Evolutionary conservation across 352 stramenopile genomes (phyloP).

Genomic region (Peronospora belbahrii): DNA sequence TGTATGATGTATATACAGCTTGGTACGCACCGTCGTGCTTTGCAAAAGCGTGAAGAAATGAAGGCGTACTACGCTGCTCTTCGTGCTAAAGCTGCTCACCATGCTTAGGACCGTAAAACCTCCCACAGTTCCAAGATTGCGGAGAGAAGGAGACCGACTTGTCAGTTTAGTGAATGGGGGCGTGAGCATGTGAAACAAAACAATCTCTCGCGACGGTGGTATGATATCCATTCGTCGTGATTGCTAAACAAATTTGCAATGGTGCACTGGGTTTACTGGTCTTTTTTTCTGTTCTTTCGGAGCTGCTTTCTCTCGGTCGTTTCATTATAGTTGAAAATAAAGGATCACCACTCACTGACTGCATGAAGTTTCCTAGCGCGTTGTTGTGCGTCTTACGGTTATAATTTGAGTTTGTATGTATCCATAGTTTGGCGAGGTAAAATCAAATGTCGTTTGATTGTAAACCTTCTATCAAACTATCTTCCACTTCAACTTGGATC

Average conservation of each 20-base stretch:
- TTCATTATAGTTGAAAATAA: conserved; percentile 78
- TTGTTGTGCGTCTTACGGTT: background rate
- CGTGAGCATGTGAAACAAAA: too few species aligned
- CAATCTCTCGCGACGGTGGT: conserved; percentile 18
- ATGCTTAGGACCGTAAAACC: conserved; percentile 41
- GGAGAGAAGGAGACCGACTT: conserved; percentile 26
- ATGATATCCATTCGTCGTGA: conserved; percentile 21
- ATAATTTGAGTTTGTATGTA: too few species aligned
- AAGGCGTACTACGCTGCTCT: conserved; percentile 96
- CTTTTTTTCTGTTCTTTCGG: too few species aligned
- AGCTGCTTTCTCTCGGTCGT: conserved; percentile 31
- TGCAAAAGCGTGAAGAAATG: conserved; percentile 98
- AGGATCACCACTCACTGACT: conserved; percentile 65
- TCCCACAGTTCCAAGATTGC: conserved; percentile 41
- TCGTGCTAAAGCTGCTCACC: conserved; percentile 90
- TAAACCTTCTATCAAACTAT: background rate
- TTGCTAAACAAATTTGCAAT: too few species aligned
- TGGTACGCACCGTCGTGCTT: conserved; percentile 95
- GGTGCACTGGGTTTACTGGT: too few species aligned
- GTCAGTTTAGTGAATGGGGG: too few species aligned
- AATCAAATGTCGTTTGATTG: conserved; percentile 6
- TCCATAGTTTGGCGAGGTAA: too few species aligned
- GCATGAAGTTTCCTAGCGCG: too few species aligned
- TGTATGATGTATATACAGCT: conserved; percentile 62
- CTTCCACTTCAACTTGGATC: background rate